Percentiles rank a stretch among this genome's conserved stretches.
Evolutionary conservation across 306 rosid species (phyloP).

Genomic region (Fagus crenata): DNA sequence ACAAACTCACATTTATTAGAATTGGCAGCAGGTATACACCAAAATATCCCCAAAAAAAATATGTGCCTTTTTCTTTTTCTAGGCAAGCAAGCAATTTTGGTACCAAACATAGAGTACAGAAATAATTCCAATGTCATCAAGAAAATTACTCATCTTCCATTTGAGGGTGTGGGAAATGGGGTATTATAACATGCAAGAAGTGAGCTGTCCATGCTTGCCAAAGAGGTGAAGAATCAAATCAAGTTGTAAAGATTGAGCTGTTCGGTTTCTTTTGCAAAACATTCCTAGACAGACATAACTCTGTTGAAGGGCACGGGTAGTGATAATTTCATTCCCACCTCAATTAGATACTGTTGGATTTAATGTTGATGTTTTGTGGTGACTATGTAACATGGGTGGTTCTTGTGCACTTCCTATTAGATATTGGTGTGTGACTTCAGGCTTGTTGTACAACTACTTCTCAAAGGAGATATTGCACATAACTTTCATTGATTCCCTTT

Average conservation of each 20-base stretch:
- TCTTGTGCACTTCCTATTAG: neutral
- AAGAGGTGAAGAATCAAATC: constrained; percentile 24
- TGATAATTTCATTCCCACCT: constrained; percentile 16
- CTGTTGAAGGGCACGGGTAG: constrained; percentile 20
- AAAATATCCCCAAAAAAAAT: neutral
- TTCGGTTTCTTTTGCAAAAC: constrained; percentile 27
- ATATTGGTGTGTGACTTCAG: neutral
- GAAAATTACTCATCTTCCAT: constrained; percentile 3
- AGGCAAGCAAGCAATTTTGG: constrained; percentile 6
- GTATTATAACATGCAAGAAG: constrained; percentile 12
- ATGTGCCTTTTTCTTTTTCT: neutral
- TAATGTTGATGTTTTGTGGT: constrained; percentile 12
- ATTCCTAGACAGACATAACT: constrained; percentile 23
- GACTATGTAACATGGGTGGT: neutral
- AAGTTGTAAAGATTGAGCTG: constrained; percentile 26
- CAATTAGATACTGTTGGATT: constrained; percentile 6
- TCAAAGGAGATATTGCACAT: neutral
- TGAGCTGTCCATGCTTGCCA: constrained; percentile 21
- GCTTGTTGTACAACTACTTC: neutral
- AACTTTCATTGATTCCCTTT: neutral
- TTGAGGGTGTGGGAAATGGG: neutral
- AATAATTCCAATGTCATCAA: neutral
- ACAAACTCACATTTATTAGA: neutral
- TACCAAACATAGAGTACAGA: neutral
- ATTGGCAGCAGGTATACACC: neutral